A percentile compares a stretch with the other conserved stretches of the same genome.
These are phyloP conservation scores for Amylocarpus encephaloides DNA, from an alignment of 2,329 filamentous ascomycete species.

Conservation along the genomic window DNA sequence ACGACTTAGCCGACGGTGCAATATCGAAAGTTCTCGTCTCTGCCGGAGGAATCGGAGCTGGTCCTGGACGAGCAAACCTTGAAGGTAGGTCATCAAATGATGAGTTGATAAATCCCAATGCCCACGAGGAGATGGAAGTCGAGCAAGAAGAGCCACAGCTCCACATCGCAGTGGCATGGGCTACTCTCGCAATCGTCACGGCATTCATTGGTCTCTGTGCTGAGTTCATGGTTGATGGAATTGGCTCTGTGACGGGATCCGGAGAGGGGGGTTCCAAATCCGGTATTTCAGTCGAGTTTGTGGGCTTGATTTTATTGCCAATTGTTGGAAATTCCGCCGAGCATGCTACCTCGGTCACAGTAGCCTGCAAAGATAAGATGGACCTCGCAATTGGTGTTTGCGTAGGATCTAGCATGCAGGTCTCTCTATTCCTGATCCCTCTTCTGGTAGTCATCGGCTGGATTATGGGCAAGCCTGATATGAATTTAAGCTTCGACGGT, in stretches of 20 bases:
- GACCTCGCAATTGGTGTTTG: constrained; percentile 72
- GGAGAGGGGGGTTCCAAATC: constrained; percentile 32
- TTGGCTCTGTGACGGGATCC: constrained; percentile 63
- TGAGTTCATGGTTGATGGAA: constrained; percentile 71
- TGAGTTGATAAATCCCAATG: constrained; percentile 37
- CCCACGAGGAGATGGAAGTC: constrained; percentile 49
- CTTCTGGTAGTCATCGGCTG: constrained; percentile 75
- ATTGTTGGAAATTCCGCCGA: constrained; percentile 79
- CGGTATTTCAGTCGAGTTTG: constrained; percentile 71
- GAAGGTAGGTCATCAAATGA: constrained; percentile 23
- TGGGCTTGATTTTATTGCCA: constrained; percentile 72
- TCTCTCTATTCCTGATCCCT: constrained; percentile 74
- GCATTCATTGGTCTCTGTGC: constrained; percentile 68
- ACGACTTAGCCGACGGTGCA: constrained; percentile 29
- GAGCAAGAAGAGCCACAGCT: constrained; percentile 71
- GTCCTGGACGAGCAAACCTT: constrained; percentile 23
- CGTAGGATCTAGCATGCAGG: constrained; percentile 78
- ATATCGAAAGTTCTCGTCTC: constrained; percentile 27
- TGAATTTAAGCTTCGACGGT: constrained; percentile 65
- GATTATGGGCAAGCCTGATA: constrained; percentile 60
- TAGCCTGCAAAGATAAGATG: constrained; percentile 69
- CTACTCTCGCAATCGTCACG: constrained; percentile 65
- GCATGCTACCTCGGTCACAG: constrained; percentile 78
- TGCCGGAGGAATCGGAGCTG: constrained; percentile 29
- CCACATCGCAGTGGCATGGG: constrained; percentile 63